These are phyloP conservation scores for Coffea eugenioides DNA, from an alignment of 257 asterid species.

Conservation along the genomic window DNA sequence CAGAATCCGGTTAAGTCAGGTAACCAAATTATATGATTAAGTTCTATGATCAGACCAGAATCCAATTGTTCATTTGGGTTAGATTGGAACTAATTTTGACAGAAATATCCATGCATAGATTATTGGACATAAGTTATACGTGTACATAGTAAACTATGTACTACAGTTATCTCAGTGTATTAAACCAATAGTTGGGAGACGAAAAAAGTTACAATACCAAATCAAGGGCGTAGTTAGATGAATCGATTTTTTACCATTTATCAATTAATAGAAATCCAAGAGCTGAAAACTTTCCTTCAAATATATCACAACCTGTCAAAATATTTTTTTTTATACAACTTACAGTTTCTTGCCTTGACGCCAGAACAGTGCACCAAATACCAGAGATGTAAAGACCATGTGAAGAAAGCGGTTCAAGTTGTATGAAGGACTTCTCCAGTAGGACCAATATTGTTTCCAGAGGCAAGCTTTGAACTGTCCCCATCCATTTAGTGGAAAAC, in stretches of 20 bases:
- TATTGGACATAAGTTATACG: too few species aligned
- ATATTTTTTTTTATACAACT: neutral
- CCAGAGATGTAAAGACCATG: slow-evolving; percentile 16
- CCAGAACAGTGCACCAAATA: slow-evolving; percentile 24
- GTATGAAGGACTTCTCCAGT: slow-evolving; percentile 40
- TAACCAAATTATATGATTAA: neutral
- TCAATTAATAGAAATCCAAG: neutral
- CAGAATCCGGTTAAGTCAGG: neutral
- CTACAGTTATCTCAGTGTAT: too few species aligned
- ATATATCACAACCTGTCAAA: neutral
- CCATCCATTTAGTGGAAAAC: slow-evolving; percentile 24
- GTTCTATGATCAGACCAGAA: too few species aligned
- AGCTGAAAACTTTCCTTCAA: neutral
- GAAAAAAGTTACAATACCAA: neutral
- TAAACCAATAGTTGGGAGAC: too few species aligned
- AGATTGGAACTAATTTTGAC: too few species aligned
- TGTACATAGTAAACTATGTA: too few species aligned
- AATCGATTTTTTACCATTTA: neutral
- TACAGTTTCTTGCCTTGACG: slow-evolving; percentile 27
- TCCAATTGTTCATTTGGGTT: too few species aligned
- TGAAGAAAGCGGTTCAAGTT: slow-evolving; percentile 21
- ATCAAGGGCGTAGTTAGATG: neutral
- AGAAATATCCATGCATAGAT: too few species aligned
- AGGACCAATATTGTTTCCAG: slow-evolving; percentile 29
- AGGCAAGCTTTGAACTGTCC: slow-evolving; percentile 22